Conservation (phyloP, 768 basidiomycete genomes). For the Lactifluus subvellereus region DNA sequence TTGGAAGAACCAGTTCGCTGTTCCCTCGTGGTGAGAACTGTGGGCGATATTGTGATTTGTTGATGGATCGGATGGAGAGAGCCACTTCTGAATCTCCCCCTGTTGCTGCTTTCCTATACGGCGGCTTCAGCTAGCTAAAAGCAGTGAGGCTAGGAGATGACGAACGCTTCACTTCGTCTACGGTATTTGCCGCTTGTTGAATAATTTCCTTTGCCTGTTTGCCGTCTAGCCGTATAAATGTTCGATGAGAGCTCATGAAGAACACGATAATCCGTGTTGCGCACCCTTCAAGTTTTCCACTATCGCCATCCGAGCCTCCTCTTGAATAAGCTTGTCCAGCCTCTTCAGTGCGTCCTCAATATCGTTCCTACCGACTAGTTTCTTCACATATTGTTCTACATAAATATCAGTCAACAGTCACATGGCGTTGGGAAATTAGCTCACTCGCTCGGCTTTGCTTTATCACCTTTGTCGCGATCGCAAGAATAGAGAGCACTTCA, state of each 20-base stretch:
- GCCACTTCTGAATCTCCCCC: background rate
- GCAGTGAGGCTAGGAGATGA: background rate
- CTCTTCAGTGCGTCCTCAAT: background rate
- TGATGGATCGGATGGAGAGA: background rate
- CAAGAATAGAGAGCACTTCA: constrained; percentile 2
- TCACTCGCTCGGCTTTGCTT: background rate
- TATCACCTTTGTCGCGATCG: background rate
- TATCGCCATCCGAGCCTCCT: background rate
- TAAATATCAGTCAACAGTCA: background rate
- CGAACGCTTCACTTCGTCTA: background rate
- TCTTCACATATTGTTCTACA: background rate
- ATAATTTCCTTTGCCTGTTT: background rate
- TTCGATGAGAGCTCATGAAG: background rate
- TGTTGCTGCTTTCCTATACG: background rate
- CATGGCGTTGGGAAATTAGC: background rate
- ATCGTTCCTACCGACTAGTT: background rate
- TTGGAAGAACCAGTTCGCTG: background rate
- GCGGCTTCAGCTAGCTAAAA: background rate
- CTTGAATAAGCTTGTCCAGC: background rate
- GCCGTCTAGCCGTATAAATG: background rate
- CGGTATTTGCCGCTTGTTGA: background rate
- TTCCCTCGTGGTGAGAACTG: background rate
- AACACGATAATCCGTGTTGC: background rate
- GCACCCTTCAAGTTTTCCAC: background rate
- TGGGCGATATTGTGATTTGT: background rate